A percentile compares a stretch with the other conserved stretches of the same genome.
Conservation (phyloP, 805 yeast genomes). For the Kazachstania kunashirensis region DNA sequence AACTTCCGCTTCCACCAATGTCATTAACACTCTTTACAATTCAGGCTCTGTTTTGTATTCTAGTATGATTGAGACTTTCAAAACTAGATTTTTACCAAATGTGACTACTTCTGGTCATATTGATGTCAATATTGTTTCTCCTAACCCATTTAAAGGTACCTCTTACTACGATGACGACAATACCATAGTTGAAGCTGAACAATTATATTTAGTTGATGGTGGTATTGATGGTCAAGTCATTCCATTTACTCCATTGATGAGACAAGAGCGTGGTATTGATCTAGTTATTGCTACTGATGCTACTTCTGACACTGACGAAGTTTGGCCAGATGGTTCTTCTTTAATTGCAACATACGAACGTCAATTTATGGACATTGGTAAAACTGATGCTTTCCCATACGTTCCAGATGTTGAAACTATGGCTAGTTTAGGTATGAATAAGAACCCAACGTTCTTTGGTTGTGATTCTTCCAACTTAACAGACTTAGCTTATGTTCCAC, state of each 20-base stretch:
- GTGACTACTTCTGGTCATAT: constrained; percentile 39
- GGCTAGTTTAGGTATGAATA: constrained; percentile 47
- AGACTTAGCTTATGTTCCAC: constrained; percentile 46
- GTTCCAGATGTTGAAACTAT: constrained; percentile 65
- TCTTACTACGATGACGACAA: constrained; percentile 26
- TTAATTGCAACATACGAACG: constrained; percentile 46
- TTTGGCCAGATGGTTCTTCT: constrained; percentile 64
- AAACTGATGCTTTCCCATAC: constrained; percentile 61
- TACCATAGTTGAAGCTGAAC: constrained; percentile 32
- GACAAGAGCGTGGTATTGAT: constrained; percentile 49
- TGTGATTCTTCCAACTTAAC: constrained; percentile 61
- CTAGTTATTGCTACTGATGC: constrained; percentile 58
- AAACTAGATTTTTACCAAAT: constrained; percentile 36
- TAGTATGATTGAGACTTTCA: constrained; percentile 33
- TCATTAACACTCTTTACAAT: constrained; percentile 60
- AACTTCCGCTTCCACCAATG: constrained; percentile 72
- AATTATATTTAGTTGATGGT: constrained; percentile 55
- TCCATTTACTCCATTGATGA: constrained; percentile 52
- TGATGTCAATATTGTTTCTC: constrained; percentile 63
- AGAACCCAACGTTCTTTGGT: constrained; percentile 73
- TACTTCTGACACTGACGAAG: constrained; percentile 49
- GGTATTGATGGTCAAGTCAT: constrained; percentile 59
- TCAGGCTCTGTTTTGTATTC: constrained; percentile 37
- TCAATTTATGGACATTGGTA: constrained; percentile 45
- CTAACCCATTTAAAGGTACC: constrained; percentile 58